Conservation (phyloP, 495 filamentous ascomycete species). For the Corynascus novoguineensis region DNA sequence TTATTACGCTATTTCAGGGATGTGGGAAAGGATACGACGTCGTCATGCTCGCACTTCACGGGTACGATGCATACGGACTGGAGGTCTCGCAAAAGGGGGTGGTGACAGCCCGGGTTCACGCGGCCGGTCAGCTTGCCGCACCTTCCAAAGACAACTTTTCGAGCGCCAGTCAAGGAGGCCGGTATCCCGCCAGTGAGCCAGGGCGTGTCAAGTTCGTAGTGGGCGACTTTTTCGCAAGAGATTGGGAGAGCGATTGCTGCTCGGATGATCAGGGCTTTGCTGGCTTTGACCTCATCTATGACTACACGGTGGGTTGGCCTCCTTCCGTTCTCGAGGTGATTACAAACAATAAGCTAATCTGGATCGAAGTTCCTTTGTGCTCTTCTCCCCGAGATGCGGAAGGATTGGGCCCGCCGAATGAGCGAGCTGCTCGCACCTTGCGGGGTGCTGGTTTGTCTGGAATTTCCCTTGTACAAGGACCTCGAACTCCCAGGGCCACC, state of each 20-base stretch:
- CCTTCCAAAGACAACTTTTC: slow-evolving; percentile 17
- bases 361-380: slow-evolving; percentile 63
- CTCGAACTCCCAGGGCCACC: slow-evolving; percentile 60
- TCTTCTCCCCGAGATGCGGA: slow-evolving; percentile 57
- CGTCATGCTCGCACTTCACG: slow-evolving; percentile 59
- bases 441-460: slow-evolving; percentile 64
- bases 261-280: slow-evolving; percentile 31
- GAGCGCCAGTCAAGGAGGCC: too few relatives aligned
- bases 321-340: too few relatives aligned
- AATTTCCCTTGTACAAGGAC: slow-evolving; percentile 69
- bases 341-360: neutral
- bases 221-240: slow-evolving; percentile 67
- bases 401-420: slow-evolving; percentile 61
- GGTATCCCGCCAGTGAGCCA: neutral
- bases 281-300: slow-evolving; percentile 68
- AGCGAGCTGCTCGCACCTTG: slow-evolving; percentile 55
- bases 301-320: slow-evolving; percentile 61
- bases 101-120: slow-evolving; percentile 42
- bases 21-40: slow-evolving; percentile 73
- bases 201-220: slow-evolving; percentile 46
- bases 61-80: slow-evolving; percentile 66
- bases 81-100: slow-evolving; percentile 58
- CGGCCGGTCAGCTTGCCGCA: slow-evolving; percentile 6
- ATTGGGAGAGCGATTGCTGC: slow-evolving; percentile 48
- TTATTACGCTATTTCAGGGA: too few relatives aligned